Evolutionary conservation across 192 early-diverging fungal genomes (phyloP), one percentile per base, ranked within the genome.

Genomic region (Entophlyctis luteolus): DNA sequence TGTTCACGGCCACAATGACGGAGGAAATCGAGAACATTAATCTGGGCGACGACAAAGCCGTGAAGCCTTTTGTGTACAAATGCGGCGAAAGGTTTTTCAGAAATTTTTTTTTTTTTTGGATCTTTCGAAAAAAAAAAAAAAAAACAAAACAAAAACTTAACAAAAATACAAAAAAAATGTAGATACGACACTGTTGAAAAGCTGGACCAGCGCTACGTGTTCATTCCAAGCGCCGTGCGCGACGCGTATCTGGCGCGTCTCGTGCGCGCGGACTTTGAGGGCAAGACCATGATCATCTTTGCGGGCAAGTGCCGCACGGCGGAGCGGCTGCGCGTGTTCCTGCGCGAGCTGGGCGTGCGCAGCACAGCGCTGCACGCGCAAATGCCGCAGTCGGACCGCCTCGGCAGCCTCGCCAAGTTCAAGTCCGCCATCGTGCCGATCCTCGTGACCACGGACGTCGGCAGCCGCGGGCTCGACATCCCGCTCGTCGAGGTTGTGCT

Each of bases 1-100:
- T 99, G 56, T 99, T 97, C 72, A 93, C 94, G 8, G 98, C 98
- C 23, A 99, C 98, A 12, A 93, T 98, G 89, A 94, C 96, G 2
- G 81, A 88, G 10, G 88, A 85, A 35, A 96, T 99, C 38, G 73
- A 96, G 58, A 84, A 81, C 16, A 74, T 96, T 2, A 74, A 77
- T 32, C 72, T 77, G 47, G 39, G 39, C n/a, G 20, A 31, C 1
- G 55, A 66, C 2, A 52, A 42, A 53, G 50, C 27, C 14, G 28
- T 2, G 33, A 59, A 72, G 48, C 73, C 77, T 12, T 81, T 86
- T 72, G 71, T 82, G 0, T 77, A 82, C 47, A 49, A 73, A 54
- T 83, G 81, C 52, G 76, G 73, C 25, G 46, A 58, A 31, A 62
- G 78, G 80, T 82, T 65, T n/a, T n/a, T n/a, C n/a, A n/a, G n/a